These are phyloP conservation scores for Nephelium lappaceum DNA, from an alignment of 345 rosid genomes.

Conservation along the genomic window DNA sequence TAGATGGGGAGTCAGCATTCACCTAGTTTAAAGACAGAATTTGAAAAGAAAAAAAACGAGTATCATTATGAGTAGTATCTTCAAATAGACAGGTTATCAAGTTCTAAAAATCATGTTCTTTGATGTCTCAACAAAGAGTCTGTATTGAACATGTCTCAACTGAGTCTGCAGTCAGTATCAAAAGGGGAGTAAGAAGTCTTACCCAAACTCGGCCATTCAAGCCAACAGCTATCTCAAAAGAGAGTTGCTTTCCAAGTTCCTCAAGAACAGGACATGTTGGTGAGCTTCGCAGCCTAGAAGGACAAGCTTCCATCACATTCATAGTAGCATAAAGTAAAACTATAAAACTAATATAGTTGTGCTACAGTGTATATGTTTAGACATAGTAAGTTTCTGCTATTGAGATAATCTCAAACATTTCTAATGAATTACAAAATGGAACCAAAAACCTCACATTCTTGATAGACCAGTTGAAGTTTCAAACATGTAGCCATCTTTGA, in stretches of 20 bases:
- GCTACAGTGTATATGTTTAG: not conserved
- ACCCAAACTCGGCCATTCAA: constrained; percentile 86
- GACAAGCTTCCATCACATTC: not conserved
- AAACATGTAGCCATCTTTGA: constrained; percentile 78
- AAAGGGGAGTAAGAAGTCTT: constrained; percentile 9
- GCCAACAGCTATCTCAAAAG: constrained; percentile 84
- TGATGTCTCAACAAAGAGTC: too few species aligned
- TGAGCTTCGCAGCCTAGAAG: constrained; percentile 65
- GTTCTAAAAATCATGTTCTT: not conserved
- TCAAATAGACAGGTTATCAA: not conserved
- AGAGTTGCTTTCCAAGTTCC: constrained; percentile 73
- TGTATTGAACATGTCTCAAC: not conserved
- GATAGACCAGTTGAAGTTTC: constrained; percentile 84
- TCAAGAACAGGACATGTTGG: constrained; percentile 81
- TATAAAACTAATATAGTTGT: not conserved
- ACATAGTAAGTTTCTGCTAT: not conserved
- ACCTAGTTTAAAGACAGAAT: constrained; percentile 36
- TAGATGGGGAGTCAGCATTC: constrained; percentile 61
- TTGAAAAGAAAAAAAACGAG: not conserved
- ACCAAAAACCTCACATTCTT: constrained; percentile 58
- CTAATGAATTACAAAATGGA: not conserved
- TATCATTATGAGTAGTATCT: not conserved
- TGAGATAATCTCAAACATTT: not conserved
- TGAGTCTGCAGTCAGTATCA: not conserved
- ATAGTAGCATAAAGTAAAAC: constrained; percentile 3